Conservation (phyloP, 2,329 filamentous ascomycete species). For the Pleomassaria siparia region DNA sequence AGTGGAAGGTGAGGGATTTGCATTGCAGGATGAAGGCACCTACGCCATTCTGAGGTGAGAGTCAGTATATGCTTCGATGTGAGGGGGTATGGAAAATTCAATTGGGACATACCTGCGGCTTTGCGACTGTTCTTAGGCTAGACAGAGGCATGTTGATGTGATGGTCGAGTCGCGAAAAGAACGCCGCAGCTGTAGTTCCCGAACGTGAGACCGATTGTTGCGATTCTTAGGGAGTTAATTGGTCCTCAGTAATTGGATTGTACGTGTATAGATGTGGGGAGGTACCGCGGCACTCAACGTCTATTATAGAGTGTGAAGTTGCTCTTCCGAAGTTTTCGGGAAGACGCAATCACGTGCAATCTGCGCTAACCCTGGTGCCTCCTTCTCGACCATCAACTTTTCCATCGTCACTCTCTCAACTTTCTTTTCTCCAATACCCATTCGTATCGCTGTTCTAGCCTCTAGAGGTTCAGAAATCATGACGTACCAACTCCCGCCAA, state of each 20-base stretch:
- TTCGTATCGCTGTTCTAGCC: constrained; percentile 27
- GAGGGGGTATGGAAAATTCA: constrained; percentile 7
- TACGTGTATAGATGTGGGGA: neutral
- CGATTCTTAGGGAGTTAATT: neutral
- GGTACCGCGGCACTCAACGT: neutral
- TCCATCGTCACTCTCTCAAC: constrained; percentile 20
- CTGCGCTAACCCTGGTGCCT: constrained; percentile 7
- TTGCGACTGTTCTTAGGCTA: constrained; percentile 56
- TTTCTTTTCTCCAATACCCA: constrained; percentile 5
- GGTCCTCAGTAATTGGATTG: neutral
- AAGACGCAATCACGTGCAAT: constrained; percentile 27
- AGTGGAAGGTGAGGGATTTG: constrained; percentile 93
- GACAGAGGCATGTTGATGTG: constrained; percentile 48
- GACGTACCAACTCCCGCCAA: constrained; percentile 95
- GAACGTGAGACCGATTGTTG: neutral
- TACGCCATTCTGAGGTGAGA: constrained; percentile 75
- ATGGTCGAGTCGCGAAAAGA: neutral
- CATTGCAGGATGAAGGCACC: constrained; percentile 97
- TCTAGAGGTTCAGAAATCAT: constrained; percentile 56
- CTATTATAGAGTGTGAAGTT: neutral
- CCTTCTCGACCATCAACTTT: constrained; percentile 6
- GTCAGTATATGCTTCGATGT: constrained; percentile 11
- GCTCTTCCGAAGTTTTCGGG: constrained; percentile 19
- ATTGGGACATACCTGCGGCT: constrained; percentile 54
- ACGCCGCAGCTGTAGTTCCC: neutral